phyloP scores from a whole-genome alignment of 257 asterid species.

The Solanum paucissectum region DNA sequence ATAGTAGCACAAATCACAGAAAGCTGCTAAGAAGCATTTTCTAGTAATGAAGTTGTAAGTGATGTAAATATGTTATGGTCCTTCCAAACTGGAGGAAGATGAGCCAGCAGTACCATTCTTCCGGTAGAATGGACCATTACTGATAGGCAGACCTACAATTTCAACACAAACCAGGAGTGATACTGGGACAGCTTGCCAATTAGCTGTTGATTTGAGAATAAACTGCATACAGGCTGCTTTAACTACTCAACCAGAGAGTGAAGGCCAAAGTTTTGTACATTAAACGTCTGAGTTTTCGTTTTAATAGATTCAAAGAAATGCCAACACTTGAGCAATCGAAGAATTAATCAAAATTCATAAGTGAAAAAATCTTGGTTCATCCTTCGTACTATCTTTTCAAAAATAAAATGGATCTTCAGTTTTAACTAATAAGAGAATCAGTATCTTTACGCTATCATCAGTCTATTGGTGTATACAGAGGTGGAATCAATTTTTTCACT shows the following conservation, averaged over 20 bases:
- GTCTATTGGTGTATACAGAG: background rate
- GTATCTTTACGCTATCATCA: background rate
- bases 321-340: background rate
- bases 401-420: background rate
- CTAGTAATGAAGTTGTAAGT: background rate
- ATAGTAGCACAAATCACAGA: background rate
- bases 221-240: background rate
- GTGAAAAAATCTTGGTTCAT: background rate
- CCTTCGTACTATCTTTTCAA: background rate
- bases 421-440: too few relatives aligned
- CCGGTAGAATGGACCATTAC: background rate
- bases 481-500: background rate
- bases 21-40: background rate
- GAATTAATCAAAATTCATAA: background rate
- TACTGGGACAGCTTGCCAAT: background rate
- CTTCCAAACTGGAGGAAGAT: background rate
- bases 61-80: background rate
- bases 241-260: background rate
- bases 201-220: background rate
- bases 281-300: background rate
- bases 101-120: background rate
- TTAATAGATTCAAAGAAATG: background rate
- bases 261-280: background rate
- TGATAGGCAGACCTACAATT: background rate
- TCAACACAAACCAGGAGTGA: background rate